These are phyloP conservation scores for Rutidosis leptorrhynchoides DNA, from an alignment of 129 eudicot genomes.

Conservation along the genomic window DNA sequence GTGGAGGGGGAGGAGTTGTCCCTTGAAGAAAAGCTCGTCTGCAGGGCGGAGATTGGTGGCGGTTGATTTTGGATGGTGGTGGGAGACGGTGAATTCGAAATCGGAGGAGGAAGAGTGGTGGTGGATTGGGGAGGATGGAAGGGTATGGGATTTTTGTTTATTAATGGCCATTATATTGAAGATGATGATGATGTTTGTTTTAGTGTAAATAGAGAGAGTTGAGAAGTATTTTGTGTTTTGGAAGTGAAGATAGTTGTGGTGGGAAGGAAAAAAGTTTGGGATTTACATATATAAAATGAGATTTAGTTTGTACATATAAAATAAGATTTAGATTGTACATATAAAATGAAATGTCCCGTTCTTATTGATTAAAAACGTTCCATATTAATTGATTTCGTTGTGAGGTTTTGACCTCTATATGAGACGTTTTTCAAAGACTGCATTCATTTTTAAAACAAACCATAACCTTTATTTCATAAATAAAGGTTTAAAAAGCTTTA, in stretches of 20 bases:
- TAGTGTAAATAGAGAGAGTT: neutral
- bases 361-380: no score
- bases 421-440: no score
- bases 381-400: no score
- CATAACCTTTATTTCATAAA: no score
- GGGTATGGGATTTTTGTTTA: conserved; percentile 51
- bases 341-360: no score
- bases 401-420: no score
- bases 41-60: conserved; percentile 66
- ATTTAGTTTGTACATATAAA: no score
- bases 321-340: no score
- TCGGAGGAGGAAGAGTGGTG: conserved; percentile 67
- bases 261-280: conserved; percentile 2
- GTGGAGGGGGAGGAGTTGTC: conserved; percentile 90
- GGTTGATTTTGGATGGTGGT: conserved; percentile 69
- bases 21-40: conserved; percentile 91
- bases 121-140: conserved; percentile 89
- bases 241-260: neutral
- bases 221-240: neutral
- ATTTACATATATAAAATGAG: no score
- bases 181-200: neutral
- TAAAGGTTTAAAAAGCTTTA: no score
- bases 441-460: no score
- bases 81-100: conserved; percentile 74
- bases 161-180: neutral